Base-by-base conservation (phyloP, 345 rosid species). In the Cardiospermum halicacabum region DNA sequence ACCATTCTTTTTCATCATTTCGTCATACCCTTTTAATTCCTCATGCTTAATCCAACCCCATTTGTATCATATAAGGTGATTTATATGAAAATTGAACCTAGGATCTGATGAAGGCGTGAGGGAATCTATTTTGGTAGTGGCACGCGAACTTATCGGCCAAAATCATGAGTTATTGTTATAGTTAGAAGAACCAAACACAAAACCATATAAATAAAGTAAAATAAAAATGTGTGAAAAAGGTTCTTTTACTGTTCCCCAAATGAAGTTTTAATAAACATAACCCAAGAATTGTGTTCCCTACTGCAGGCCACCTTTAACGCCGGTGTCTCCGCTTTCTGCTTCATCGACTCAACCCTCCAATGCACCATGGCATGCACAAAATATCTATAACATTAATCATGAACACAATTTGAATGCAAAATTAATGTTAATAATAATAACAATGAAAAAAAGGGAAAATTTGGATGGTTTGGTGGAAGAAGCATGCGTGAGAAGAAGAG, bases 321-420 rank as follows among this genome's bases (percentile, higher is more conserved):
- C 89, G 89, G 73, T 81, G 89, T 84, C 85, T 79, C 81, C 79
- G 84, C 82, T 75, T 61, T 69, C 80, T 62, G 68, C n/a, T n/a
- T n/a, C n/a, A n/a, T n/a, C n/a, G n/a, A n/a, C n/a, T n/a, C n/a
- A n/a, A n/a, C n/a, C n/a, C n/a, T n/a, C n/a, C n/a, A n/a, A n/a
- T n/a, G n/a, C n/a, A n/a, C n/a, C n/a, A n/a, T n/a, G n/a, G n/a
- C n/a, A n/a, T n/a, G n/a, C n/a, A n/a, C n/a, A n/a, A n/a, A n/a
- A n/a, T n/a, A n/a, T n/a, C n/a, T n/a, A n/a, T n/a, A n/a, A n/a
- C n/a, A n/a, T n/a, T n/a, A n/a, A n/a, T n/a, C n/a, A n/a, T n/a
- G n/a, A n/a, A n/a, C n/a, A n/a, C n/a, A n/a, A n/a, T n/a, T n/a
- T n/a, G n/a, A n/a, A n/a, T n/a, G n/a, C n/a, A 71, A 58, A 69